A percentile compares a stretch with the other conserved stretches of the same genome.
phyloP scores from a whole-genome alignment of 2,329 filamentous ascomycete genomes.

The Penicillium brasilianum region DNA sequence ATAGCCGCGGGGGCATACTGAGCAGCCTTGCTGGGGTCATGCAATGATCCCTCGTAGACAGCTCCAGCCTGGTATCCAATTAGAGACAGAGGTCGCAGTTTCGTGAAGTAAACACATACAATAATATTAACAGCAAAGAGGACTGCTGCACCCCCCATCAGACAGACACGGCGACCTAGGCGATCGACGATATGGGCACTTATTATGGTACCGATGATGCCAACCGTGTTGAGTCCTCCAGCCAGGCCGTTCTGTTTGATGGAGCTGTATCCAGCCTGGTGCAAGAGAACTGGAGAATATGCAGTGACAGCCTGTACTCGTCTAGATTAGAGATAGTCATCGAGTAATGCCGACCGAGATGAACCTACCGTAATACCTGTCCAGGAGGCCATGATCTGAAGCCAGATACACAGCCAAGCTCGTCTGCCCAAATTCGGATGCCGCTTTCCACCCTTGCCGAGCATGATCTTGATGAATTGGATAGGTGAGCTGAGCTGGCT shows the following conservation, averaged over 20 bases:
- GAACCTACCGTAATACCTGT: slow-evolving; percentile 52
- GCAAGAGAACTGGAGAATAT: slow-evolving; percentile 38
- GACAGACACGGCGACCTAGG: slow-evolving; percentile 51
- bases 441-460: slow-evolving; percentile 40
- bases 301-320: slow-evolving; percentile 46
- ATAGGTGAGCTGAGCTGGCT: slow-evolving; percentile 43
- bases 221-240: slow-evolving; percentile 58
- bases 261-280: slow-evolving; percentile 45
- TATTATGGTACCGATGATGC: slow-evolving; percentile 58
- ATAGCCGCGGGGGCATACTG: slow-evolving; percentile 53
- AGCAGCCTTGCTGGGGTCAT: slow-evolving; percentile 42
- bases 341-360: too few relatives aligned
- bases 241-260: slow-evolving; percentile 53
- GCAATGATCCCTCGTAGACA: slow-evolving; percentile 50
- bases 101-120: too few relatives aligned
- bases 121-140: slow-evolving; percentile 52
- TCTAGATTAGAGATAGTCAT: too few relatives aligned
- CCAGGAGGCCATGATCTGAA: slow-evolving; percentile 55
- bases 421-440: slow-evolving; percentile 44
- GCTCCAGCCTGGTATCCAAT: slow-evolving; percentile 42
- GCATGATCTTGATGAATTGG: slow-evolving; percentile 46
- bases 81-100: too few relatives aligned
- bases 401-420: slow-evolving; percentile 51
- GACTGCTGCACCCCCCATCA: slow-evolving; percentile 47
- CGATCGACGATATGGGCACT: slow-evolving; percentile 58